These are phyloP conservation scores for Lachancea nothofagi DNA, from an alignment of 805 yeast genomes.

Conservation along the genomic window DNA sequence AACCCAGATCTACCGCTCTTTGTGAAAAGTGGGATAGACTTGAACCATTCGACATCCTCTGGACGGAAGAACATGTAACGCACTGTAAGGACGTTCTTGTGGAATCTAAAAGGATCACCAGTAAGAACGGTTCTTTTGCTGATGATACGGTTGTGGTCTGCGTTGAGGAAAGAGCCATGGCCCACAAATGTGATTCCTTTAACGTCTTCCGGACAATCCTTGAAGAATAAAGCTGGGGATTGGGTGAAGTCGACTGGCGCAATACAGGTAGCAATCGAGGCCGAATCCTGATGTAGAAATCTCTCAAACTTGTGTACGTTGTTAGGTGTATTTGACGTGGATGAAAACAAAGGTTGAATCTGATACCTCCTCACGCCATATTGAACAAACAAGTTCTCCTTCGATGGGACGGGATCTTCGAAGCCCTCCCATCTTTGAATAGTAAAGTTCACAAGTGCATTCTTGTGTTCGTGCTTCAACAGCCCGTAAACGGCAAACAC, in stretches of 20 bases:
- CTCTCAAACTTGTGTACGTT: slow-evolving; percentile 84
- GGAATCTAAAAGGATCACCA: slow-evolving; percentile 93
- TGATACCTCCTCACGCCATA: slow-evolving; percentile 88
- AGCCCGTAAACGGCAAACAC: slow-evolving; percentile 70
- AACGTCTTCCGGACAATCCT: slow-evolving; percentile 43
- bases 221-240: slow-evolving; percentile 81
- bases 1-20: slow-evolving; percentile 90
- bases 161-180: slow-evolving; percentile 81
- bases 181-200: slow-evolving; percentile 65
- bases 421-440: slow-evolving; percentile 87
- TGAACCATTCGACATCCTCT: slow-evolving; percentile 84
- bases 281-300: slow-evolving; percentile 71
- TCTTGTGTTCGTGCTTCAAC: slow-evolving; percentile 79
- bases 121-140: slow-evolving; percentile 88
- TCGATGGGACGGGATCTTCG: slow-evolving; percentile 79
- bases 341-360: slow-evolving; percentile 78
- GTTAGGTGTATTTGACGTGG: slow-evolving; percentile 68
- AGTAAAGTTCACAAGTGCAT: slow-evolving; percentile 75
- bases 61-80: slow-evolving; percentile 96
- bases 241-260: slow-evolving; percentile 82
- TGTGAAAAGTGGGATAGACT: slow-evolving; percentile 87
- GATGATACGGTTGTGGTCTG: slow-evolving; percentile 76
- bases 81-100: slow-evolving; percentile 83
- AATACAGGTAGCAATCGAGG: slow-evolving; percentile 76
- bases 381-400: slow-evolving; percentile 75